Evolutionary conservation across 345 rosid genomes (phyloP).

Genomic region (Dimocarpus longan): DNA sequence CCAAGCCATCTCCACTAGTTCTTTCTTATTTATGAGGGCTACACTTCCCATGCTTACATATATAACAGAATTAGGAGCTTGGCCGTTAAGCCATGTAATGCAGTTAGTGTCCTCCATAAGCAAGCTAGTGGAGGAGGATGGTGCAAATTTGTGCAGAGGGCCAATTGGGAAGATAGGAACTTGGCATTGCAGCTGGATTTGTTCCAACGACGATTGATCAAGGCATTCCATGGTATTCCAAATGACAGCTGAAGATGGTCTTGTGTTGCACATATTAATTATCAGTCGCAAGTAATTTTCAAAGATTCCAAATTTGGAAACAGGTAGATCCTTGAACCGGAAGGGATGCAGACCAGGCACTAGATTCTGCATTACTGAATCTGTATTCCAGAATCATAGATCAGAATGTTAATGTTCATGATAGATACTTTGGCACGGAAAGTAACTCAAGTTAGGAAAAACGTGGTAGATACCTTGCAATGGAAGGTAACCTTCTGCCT

Average conservation of each 20-base stretch:
- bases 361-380: conserved; percentile 19
- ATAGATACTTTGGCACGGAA: not conserved
- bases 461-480: conserved; percentile 22
- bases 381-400: conserved; percentile 7
- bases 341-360: conserved; percentile 34
- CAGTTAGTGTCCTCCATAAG: conserved; percentile 33
- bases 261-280: conserved; percentile 5
- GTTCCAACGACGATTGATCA: conserved; percentile 26
- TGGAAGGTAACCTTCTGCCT: conserved; percentile 23
- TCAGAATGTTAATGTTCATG: not conserved
- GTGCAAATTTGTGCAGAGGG: conserved; percentile 37
- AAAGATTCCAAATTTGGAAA: conserved; percentile 29
- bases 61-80: conserved; percentile 31
- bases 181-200: conserved; percentile 15
- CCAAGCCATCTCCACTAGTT: conserved; percentile 39
- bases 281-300: conserved; percentile 31
- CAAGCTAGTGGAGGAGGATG: conserved; percentile 23
- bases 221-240: conserved; percentile 38
- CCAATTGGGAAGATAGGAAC: conserved; percentile 38
- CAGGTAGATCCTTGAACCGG: conserved; percentile 38
- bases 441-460: not conserved
- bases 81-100: conserved; percentile 44
- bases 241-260: conserved; percentile 32
- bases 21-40: conserved; percentile 18
- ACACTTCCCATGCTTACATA: conserved; percentile 40